Percentiles rank a stretch among this genome's conserved stretches.
phyloP scores from a whole-genome alignment of 2,329 filamentous ascomycete species.

The Scytalidium lignicola region DNA sequence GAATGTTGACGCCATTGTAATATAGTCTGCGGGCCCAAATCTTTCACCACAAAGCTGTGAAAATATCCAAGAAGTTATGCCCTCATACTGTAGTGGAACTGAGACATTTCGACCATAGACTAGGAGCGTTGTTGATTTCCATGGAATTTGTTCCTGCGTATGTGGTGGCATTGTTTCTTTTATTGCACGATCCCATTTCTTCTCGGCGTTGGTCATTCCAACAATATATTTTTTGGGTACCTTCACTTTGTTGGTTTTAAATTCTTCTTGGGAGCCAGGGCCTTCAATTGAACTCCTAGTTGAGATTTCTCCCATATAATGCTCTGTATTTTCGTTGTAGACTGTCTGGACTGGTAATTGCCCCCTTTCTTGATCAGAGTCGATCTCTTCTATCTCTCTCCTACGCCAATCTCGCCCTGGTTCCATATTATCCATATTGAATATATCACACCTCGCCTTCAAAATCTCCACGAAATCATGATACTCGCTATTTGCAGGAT shows the following conservation, averaged over 20 bases:
- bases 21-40: conserved; percentile 77
- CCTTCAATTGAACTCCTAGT: neutral
- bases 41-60: conserved; percentile 56
- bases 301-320: neutral
- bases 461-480: conserved; percentile 70
- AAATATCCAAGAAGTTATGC: conserved; percentile 63
- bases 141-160: conserved; percentile 28
- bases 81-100: conserved; percentile 53
- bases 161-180: conserved; percentile 13
- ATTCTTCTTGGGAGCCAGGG: neutral
- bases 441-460: conserved; percentile 73
- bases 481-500: conserved; percentile 65
- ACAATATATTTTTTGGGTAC: conserved; percentile 24
- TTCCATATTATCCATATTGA: conserved; percentile 86
- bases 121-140: conserved; percentile 38
- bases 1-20: conserved; percentile 72
- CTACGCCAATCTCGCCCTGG: conserved; percentile 67
- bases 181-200: conserved; percentile 19
- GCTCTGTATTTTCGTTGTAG: conserved; percentile 4
- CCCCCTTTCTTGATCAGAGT: conserved; percentile 10
- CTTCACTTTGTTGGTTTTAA: conserved; percentile 6
- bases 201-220: conserved; percentile 10
- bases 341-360: conserved; percentile 4
- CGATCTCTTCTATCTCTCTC: conserved; percentile 39
- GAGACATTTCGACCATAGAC: conserved; percentile 61